phyloP scores from a whole-genome alignment of 345 rosid genomes.

The Syzygium aromaticum region DNA sequence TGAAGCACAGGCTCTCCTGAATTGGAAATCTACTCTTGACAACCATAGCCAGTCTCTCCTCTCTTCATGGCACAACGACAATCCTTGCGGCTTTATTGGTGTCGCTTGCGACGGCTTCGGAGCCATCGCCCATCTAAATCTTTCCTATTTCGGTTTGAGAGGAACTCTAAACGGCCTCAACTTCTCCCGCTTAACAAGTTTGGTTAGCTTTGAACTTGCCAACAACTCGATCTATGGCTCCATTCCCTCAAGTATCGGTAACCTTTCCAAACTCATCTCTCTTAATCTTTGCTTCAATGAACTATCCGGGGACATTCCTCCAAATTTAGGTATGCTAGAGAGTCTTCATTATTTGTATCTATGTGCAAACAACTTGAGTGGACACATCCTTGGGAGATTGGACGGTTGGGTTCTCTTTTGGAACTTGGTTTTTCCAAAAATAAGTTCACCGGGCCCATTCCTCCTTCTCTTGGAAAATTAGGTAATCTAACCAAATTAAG shows the following conservation, averaged over 20 bases:
- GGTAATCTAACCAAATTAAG: rapidly evolving
- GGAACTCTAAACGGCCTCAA: not conserved
- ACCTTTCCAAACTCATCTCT: not conserved
- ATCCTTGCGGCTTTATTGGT: not conserved
- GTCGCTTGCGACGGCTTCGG: not conserved
- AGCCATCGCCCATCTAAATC: not conserved
- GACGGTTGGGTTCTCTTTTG: not conserved
- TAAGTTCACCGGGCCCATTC: not conserved
- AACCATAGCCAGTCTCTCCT: not conserved
- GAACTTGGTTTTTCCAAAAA: not conserved
- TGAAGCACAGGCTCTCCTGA: not conserved
- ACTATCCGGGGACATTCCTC: not conserved
- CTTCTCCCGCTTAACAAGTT: not conserved
- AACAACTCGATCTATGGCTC: not conserved
- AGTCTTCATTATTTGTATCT: not conserved
- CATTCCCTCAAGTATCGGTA: not conserved
- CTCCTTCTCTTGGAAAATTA: not conserved
- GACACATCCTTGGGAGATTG: not conserved
- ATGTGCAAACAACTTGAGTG: not conserved
- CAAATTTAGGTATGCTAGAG: not conserved
- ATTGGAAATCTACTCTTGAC: not conserved
- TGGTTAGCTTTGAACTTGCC: not conserved
- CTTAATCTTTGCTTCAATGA: not conserved
- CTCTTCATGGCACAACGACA: not conserved
- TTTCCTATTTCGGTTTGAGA: rapidly evolving